These are phyloP conservation scores for Calcarisporium arbuscula DNA, from an alignment of 2,329 filamentous ascomycete species.

Conservation along the genomic window DNA sequence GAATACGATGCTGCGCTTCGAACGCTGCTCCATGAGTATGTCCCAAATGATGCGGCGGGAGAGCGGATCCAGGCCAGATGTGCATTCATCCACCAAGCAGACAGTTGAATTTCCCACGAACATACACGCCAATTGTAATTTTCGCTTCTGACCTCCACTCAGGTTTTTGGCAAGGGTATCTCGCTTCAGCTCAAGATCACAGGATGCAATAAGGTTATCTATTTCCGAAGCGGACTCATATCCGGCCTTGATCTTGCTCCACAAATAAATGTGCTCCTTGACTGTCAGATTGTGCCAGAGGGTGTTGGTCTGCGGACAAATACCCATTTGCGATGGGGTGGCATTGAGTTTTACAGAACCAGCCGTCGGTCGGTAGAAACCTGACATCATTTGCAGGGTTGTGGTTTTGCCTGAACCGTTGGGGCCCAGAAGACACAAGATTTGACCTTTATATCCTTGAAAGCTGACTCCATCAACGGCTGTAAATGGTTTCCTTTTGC, in stretches of 20 bases:
- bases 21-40: constrained; percentile 58
- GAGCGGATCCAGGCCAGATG: constrained; percentile 60
- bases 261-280: constrained; percentile 56
- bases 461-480: constrained; percentile 59
- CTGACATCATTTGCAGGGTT: constrained; percentile 61
- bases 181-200: constrained; percentile 54
- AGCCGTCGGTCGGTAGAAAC: constrained; percentile 52
- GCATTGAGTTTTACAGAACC: constrained; percentile 55
- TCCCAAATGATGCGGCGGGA: constrained; percentile 64
- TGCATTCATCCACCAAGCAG: constrained; percentile 66
- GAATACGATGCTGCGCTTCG: constrained; percentile 55
- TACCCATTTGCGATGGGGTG: constrained; percentile 39
- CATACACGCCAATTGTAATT: constrained; percentile 66
- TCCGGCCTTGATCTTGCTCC: constrained; percentile 52
- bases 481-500: constrained; percentile 25
- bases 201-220: constrained; percentile 46
- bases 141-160: constrained; percentile 64
- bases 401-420: constrained; percentile 69
- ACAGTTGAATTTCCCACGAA: constrained; percentile 61
- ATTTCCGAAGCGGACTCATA: constrained; percentile 38
- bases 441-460: constrained; percentile 51
- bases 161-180: constrained; percentile 49
- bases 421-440: constrained; percentile 61
- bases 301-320: constrained; percentile 62
- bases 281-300: constrained; percentile 62